Evolutionary conservation across 2,329 filamentous ascomycete genomes (phyloP), one percentile per base, ranked within the genome.

Genomic region (Claviceps sp.): DNA sequence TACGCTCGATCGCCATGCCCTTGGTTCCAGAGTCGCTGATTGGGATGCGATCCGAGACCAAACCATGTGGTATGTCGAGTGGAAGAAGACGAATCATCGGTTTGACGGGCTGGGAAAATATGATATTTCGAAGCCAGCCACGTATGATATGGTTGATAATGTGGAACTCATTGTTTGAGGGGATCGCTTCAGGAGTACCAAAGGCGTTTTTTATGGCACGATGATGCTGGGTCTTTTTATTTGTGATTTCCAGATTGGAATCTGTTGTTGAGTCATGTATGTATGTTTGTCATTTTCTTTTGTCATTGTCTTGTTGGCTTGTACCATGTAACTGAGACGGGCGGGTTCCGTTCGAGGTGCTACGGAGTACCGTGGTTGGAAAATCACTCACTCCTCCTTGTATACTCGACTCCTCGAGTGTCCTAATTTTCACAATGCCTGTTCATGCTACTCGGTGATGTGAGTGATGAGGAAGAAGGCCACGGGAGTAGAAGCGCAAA

Each of bases 51-150:
- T 54, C 46, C 50, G 53, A 42, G 50, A 50, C 26, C 46, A 43
- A 22, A 45, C 48, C 34, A 52, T 54, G 53, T 52, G 49, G 34
- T 54, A 54, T 47, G 45, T 54, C 23, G 50, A 54, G 16, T 8
- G 46, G 20, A 54, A 54, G 43, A 54, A 54, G 37, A 43, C 50
- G 17, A 44, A 29, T 6, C 53, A 54, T 48, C 50, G 53, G 8
- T 54, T 47, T 7, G 53, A 54, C 20, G 53, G 53, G 22, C 23
- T 54, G 36, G 50, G 50, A 17, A 26, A 47, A 26, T 52, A 48
- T 38, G 50, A 54, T 34, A 45, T 45, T 16, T 40, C 50, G 13
- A 54, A 42, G n/a, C 42, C 47, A 13, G 47, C 53, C 42, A 54
- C 53, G 1, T 54, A 50, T 47, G 53, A 54, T 22, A 54, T 54